These are phyloP conservation scores for Geotrichum aggregatum DNA, from an alignment of 1,139 yeast species.

Conservation along the genomic window DNA sequence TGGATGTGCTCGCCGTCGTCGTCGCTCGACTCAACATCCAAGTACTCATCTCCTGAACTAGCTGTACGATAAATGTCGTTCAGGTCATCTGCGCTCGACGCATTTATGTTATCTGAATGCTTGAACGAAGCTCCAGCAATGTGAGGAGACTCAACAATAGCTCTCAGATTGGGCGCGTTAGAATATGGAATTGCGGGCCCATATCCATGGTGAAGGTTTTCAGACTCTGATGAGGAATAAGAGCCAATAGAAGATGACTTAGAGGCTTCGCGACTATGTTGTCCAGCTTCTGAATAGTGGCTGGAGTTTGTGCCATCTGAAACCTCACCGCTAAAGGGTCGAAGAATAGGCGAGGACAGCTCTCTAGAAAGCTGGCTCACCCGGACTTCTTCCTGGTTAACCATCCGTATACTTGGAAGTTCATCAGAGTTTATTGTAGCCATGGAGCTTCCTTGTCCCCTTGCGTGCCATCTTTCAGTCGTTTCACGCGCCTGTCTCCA, in stretches of 20 bases:
- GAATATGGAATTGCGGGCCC: constrained; percentile 18
- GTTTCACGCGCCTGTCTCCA: constrained; percentile 62
- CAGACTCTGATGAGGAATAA: constrained; percentile 20
- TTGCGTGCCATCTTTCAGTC: constrained; percentile 44
- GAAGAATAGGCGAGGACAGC: constrained; percentile 16
- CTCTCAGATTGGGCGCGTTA: constrained; percentile 9
- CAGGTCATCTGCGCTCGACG: constrained; percentile 21
- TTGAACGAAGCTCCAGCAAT: not conserved
- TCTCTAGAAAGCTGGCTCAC: constrained; percentile 5
- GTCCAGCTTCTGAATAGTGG: not conserved
- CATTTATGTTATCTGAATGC: constrained; percentile 18
- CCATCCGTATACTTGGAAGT: constrained; percentile 71
- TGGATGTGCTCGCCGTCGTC: constrained; percentile 30
- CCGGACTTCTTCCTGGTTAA: constrained; percentile 33
- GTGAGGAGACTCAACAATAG: constrained; percentile 16
- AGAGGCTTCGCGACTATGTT: constrained; percentile 6
- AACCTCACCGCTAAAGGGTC: constrained; percentile 9
- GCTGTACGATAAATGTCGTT: constrained; percentile 27
- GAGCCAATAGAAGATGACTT: constrained; percentile 20
- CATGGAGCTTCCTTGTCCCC: constrained; percentile 64
- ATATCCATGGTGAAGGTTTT: constrained; percentile 7
- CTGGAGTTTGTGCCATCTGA: constrained; percentile 10
- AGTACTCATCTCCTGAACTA: constrained; percentile 27
- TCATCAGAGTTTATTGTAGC: constrained; percentile 88
- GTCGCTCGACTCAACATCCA: constrained; percentile 21